Evolutionary conservation across 208 protist genomes (phyloP).

Genomic region (Crithidia mellificae): DNA sequence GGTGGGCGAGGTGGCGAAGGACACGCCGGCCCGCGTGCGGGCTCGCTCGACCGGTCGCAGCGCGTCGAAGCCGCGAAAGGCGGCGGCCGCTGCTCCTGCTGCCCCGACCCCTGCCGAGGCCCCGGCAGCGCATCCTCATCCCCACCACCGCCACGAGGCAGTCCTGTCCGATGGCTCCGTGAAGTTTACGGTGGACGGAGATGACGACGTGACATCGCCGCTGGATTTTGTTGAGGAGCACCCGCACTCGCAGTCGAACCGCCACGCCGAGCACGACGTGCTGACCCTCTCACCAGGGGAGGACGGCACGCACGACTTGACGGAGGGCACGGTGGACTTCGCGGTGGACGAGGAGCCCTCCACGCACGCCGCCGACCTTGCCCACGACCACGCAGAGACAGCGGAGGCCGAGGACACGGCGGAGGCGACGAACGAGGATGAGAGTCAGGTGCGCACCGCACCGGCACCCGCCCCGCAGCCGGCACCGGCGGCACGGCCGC

Average conservation of each 20-base stretch:
- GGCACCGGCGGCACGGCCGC: neutral
- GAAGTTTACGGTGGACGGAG: neutral
- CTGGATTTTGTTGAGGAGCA: neutral
- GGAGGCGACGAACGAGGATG: constrained; percentile 3
- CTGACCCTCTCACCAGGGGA: too few relatives aligned
- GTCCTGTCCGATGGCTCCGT: constrained; percentile 1
- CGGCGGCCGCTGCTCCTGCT: neutral
- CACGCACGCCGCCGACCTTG: neutral
- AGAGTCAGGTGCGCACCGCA: constrained; percentile 17
- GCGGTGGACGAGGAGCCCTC: constrained; percentile 2
- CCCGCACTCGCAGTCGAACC: neutral
- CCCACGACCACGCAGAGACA: neutral
- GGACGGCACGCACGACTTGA: neutral
- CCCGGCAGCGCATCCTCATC: neutral
- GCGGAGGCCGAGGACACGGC: neutral
- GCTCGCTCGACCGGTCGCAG: constrained; percentile 6
- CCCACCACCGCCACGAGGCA: neutral
- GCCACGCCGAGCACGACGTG: neutral
- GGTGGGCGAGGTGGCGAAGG: constrained; percentile 9
- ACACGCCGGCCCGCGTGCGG: constrained; percentile 18
- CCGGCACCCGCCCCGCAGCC: constrained; percentile 13
- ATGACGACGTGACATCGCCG: constrained; percentile 1
- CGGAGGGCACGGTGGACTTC: constrained; percentile 5
- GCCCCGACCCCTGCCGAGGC: too few relatives aligned
- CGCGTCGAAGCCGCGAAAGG: neutral